A percentile compares a stretch with the other conserved stretches of the same genome.
These are phyloP conservation scores for Penicillium verhagenii DNA, from an alignment of 495 filamentous ascomycete species.

Conservation along the genomic window DNA sequence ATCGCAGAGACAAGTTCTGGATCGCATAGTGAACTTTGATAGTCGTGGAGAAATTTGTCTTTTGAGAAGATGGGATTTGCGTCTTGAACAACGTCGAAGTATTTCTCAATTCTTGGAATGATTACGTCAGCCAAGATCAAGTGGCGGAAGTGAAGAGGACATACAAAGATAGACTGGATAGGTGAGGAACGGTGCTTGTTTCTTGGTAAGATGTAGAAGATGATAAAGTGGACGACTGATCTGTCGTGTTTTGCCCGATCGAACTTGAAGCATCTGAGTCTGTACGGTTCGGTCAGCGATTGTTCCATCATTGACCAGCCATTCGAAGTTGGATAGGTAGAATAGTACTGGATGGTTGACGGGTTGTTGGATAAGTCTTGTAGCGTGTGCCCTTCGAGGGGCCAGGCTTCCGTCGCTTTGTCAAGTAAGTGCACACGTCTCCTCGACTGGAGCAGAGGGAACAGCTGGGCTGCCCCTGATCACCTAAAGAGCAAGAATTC, in stretches of 20 bases:
- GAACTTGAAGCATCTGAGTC: not conserved
- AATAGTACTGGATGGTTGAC: not conserved
- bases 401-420: conserved; percentile 10
- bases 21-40: conserved; percentile 12
- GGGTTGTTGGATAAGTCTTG: not conserved
- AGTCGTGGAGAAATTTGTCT: conserved; percentile 20
- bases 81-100: conserved; percentile 26
- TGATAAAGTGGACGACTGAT: not conserved
- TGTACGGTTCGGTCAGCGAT: not conserved
- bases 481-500: conserved; percentile 10
- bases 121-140: not conserved
- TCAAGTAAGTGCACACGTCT: conserved; percentile 15
- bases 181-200: not conserved
- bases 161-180: not conserved
- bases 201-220: not conserved
- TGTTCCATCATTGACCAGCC: not conserved
- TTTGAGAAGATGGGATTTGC: conserved; percentile 30
- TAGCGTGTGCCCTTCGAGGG: conserved; percentile 11
- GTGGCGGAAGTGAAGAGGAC: not conserved
- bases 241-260: not conserved
- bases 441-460: conserved; percentile 23
- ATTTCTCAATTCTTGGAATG: not conserved
- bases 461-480: conserved; percentile 17
- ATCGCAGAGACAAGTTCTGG: conserved; percentile 25
- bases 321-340: not conserved